Base-by-base conservation (phyloP, 495 filamentous ascomycete genomes). In the Thozetella sp. region DNA sequence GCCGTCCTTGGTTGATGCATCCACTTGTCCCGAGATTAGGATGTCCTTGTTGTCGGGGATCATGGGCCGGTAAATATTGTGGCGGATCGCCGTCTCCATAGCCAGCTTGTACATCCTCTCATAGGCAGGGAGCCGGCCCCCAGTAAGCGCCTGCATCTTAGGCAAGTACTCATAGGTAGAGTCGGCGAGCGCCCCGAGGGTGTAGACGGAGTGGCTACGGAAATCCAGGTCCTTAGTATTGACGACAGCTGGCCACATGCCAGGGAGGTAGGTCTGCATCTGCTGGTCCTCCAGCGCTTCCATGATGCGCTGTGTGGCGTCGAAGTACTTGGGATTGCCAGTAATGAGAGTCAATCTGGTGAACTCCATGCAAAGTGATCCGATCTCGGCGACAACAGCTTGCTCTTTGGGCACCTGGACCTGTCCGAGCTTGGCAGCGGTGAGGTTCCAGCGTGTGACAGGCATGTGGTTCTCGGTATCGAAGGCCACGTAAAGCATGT, bases 401-500 rank as follows among this genome's bases (percentile, higher is more conserved):
- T 89, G 0, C 93, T 91, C 4, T 91, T 63, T 15, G 71, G 64
- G 22, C 71, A 70, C 51, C 61, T 64, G 13, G 56, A 61, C 15
- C 68, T 67, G 85, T 10, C 84, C 93, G 51, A 92, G 77, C 69
- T 93, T 86, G 22, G 94, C 92, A 60, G 93, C 92, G 22, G 88
- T 81, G 62, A 92, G 89, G 51, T 91, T 88, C 43, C 85, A 61
- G 55, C 69, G 69, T 57, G 92, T 80, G 2, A 87, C 87, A 2
- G 93, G 93, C 88, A 97, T 93, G 51, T 89, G 85, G 65, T 95
- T 96, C 0, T 90, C 90, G 19, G 93, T 96, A 70, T 97, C 93
- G 67, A 97, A 96, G 6, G 88, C 87, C 51, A 87, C 84, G 66
- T 91, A 93, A 23, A 96, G 72, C 61, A 96, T 80, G 57, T 95